Evolutionary conservation across 768 basidiomycete species (phyloP), one percentile per base, ranked within the genome.

Genomic region (Clavaria fumosa): DNA sequence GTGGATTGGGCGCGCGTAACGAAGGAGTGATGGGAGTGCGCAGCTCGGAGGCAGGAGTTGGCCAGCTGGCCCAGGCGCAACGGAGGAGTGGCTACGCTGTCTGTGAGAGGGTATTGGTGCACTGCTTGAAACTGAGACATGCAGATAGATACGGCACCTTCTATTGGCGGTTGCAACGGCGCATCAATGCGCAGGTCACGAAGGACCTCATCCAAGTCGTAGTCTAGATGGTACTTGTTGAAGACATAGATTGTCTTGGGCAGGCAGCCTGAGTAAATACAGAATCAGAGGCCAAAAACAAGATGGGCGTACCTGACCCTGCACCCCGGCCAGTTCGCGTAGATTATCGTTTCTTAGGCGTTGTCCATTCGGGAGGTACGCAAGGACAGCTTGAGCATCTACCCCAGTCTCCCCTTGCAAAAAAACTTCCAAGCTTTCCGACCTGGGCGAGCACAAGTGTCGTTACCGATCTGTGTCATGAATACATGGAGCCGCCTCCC

Each of bases 341-440:
- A 85, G 53, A 50, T 84, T 86, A 42, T 70, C 68, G 37, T 64
- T 75, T 14, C 70, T 72, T 15, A 88, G 57, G 36, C 85, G 70
- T 31, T 72, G 67, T 3, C 84, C 84, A 52, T 88, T 83, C 4
- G 84, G 73, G 21, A 85, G 64, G 55, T 83, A 89, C 2, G 80
- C 80, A 22, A 88, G 60, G 7, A 79, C 65, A 17, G 71, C 70
- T 32, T 78, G 75, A 45, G 72, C 67, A 34, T 77, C 73, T 12
- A 85, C 61, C 5, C 78, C 78, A 31, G 72, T 77, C 48, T 84
- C 75, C 50, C 77, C 69, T 30, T 75, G 67, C 6, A 89, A 52
- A 45, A 85, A 83, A 6, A 58, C 42, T 47, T 86, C 82, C n/a
- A 89, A 62, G 47, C 64, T 75, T 26, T 72, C 75, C 23, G 58